These are phyloP conservation scores for Scopulariopsis brevicaulis DNA, from an alignment of 2,329 filamentous ascomycete species.

Conservation along the genomic window DNA sequence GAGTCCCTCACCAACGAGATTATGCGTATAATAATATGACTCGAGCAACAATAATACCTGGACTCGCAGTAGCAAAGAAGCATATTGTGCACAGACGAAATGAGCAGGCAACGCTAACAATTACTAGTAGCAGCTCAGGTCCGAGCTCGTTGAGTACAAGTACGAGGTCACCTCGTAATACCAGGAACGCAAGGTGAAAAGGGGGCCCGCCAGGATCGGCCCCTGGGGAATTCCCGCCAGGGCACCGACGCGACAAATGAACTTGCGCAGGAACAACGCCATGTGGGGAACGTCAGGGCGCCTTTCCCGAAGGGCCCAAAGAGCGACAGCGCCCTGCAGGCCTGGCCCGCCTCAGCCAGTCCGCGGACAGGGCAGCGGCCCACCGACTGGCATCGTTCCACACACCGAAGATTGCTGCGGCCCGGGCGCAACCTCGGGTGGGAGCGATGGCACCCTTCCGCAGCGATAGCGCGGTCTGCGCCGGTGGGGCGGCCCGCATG, in stretches of 20 bases:
- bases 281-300: background rate
- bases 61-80: too few species aligned
- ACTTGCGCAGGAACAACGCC: background rate
- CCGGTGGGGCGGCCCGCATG: background rate
- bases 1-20: too few species aligned
- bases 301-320: background rate
- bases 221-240: background rate
- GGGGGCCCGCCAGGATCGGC: background rate
- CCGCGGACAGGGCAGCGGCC: background rate
- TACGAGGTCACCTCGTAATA: background rate
- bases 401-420: background rate
- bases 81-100: too few species aligned
- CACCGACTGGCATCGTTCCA: background rate
- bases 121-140: too few species aligned
- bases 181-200: background rate
- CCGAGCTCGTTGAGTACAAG: too few species aligned
- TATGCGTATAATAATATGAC: too few species aligned
- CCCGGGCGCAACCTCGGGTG: background rate
- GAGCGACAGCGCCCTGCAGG: background rate
- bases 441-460: background rate
- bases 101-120: too few species aligned
- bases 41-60: too few species aligned
- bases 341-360: background rate
- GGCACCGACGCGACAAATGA: background rate
- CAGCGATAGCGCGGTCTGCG: background rate